These are phyloP conservation scores for Aureobasidium sp. DNA, from an alignment of 2,329 filamentous ascomycete species.

Conservation along the genomic window DNA sequence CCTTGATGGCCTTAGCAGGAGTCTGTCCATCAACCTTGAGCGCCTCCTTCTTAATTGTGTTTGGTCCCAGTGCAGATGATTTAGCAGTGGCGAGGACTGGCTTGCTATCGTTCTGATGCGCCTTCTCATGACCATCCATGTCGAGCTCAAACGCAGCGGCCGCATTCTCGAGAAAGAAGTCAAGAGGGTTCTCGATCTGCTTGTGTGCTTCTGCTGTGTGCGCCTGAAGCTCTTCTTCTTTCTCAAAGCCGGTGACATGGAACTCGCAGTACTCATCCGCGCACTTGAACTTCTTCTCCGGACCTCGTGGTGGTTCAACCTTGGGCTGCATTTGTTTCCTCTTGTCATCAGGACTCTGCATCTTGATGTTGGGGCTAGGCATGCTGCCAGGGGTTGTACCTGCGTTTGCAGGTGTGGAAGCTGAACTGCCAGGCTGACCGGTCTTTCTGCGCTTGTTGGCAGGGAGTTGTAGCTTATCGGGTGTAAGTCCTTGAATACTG, in stretches of 20 bases:
- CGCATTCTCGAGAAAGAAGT: constrained; percentile 48
- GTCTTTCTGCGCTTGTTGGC: constrained; percentile 48
- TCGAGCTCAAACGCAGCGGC: constrained; percentile 41
- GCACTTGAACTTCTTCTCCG: constrained; percentile 45
- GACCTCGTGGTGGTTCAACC: constrained; percentile 30
- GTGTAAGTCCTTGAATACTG: constrained; percentile 40
- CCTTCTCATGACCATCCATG: constrained; percentile 34
- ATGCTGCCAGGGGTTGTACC: constrained; percentile 27
- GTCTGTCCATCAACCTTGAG: constrained; percentile 25
- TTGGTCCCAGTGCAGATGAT: constrained; percentile 19
- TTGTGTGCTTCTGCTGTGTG: constrained; percentile 48
- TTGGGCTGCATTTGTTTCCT: constrained; percentile 28
- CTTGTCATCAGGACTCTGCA: constrained; percentile 37
- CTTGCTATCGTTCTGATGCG: constrained; percentile 21
- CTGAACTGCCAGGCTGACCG: constrained; percentile 29
- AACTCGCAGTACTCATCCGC: constrained; percentile 41
- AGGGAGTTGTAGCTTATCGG: constrained; percentile 50
- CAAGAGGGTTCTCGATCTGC: constrained; percentile 45
- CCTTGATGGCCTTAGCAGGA: constrained; percentile 21
- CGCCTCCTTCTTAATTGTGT: constrained; percentile 15
- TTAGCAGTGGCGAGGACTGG: constrained; percentile 11
- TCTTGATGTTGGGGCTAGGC: constrained; percentile 33
- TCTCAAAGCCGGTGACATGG: constrained; percentile 46
- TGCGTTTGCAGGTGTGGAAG: constrained; percentile 31
- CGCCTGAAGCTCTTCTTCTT: constrained; percentile 44